A percentile compares a stretch with the other conserved stretches of the same genome.
phyloP scores from a whole-genome alignment of 352 stramenopile genomes.

The Blastocystis sp. region DNA sequence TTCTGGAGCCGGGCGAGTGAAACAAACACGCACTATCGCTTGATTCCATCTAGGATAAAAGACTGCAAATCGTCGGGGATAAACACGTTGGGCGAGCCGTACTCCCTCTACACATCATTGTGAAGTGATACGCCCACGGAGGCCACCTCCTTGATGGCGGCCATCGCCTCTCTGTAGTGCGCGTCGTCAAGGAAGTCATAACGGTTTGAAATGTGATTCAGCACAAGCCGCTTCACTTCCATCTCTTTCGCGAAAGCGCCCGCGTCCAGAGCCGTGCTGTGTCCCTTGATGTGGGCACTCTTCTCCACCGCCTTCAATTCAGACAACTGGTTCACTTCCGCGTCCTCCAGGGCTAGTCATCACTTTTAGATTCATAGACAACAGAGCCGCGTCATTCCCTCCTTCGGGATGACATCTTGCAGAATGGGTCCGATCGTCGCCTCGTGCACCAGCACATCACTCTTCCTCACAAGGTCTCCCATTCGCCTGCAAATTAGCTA shows the following conservation, averaged over 20 bases:
- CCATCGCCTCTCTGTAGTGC: constrained; percentile 1
- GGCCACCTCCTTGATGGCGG: neutral
- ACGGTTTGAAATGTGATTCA: constrained; percentile 64
- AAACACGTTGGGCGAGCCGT: constrained; percentile 23
- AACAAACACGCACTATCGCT: neutral
- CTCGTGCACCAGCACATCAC: constrained; percentile 58
- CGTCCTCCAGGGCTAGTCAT: neutral
- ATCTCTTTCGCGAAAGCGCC: constrained; percentile 24
- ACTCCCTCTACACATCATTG: constrained; percentile 27
- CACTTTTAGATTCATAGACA: too few relatives aligned
- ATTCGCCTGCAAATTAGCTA: constrained; percentile 10
- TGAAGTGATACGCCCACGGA: neutral
- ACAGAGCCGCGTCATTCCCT: neutral
- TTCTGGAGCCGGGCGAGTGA: neutral
- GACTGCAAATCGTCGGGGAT: constrained; percentile 52
- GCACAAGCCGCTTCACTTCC: constrained; percentile 11
- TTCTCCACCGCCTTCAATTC: neutral
- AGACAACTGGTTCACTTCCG: neutral
- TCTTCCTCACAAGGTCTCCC: neutral
- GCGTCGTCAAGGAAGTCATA: constrained; percentile 46
- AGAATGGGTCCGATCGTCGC: constrained; percentile 30
- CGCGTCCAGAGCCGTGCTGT: constrained; percentile 47
- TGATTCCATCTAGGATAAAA: constrained; percentile 34
- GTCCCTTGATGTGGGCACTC: constrained; percentile 35
- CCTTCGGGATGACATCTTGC: neutral